These are phyloP conservation scores for Claviceps cyperi DNA, from an alignment of 2,329 filamentous ascomycete species.

Conservation along the genomic window DNA sequence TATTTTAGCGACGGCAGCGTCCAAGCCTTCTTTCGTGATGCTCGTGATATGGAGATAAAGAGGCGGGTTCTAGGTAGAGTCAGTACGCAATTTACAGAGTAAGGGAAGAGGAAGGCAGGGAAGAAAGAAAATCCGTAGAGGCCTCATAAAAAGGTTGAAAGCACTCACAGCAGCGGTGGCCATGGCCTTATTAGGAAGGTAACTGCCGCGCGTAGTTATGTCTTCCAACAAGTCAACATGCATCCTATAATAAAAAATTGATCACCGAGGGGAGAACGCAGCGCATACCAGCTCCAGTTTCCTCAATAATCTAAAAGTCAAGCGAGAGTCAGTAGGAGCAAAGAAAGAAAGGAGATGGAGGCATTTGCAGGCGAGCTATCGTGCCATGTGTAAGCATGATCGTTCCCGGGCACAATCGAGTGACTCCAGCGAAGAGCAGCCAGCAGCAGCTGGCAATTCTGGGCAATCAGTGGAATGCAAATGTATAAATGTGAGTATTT, in stretches of 20 bases:
- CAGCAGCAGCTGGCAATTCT: constrained; percentile 21
- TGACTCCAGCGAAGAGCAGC: constrained; percentile 6
- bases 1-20: constrained; percentile 74
- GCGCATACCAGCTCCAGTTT: constrained; percentile 98
- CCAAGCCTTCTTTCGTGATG: constrained; percentile 80
- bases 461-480: constrained; percentile 21
- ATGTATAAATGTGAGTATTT: constrained; percentile 53
- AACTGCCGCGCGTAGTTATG: constrained; percentile 94
- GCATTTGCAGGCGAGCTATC: constrained; percentile 42
- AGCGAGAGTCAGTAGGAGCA: constrained; percentile 88
- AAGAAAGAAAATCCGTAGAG: too few species aligned
- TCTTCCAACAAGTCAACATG: constrained; percentile 53
- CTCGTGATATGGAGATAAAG: constrained; percentile 93
- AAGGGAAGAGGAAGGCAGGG: not conserved
- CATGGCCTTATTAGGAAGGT: constrained; percentile 96
- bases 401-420: constrained; percentile 23
- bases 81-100: not conserved
- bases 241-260: constrained; percentile 18
- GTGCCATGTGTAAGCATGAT: constrained; percentile 60
- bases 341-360: constrained; percentile 41
- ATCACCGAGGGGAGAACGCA: constrained; percentile 15
- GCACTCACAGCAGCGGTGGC: constrained; percentile 72
- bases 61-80: constrained; percentile 59
- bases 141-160: not conserved
- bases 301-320: constrained; percentile 96